Conservation (phyloP, 805 yeast genomes). For the Schizosaccharomyces pombe region ASM294v3 CU329670.1:1392501-1393000, state of each 20-base stretch:
- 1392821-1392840: conserved; percentile 26
- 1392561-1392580: conserved; percentile 11
- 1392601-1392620: conserved; percentile 9
- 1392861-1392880: conserved; percentile 67
- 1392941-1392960: too few species aligned
- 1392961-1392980: too few species aligned
- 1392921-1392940: too few species aligned
- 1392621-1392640: conserved; percentile 11
- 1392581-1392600: conserved; percentile 11
- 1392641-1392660: conserved; percentile 9
- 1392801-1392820: conserved; percentile 48
- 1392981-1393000: too few species aligned
- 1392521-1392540: conserved; percentile 36
- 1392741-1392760: conserved; percentile 17
- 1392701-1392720: conserved; percentile 5
- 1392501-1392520: conserved; percentile 25
- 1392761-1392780: conserved; percentile 41
- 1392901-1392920: conserved; percentile 13
- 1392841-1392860: conserved; percentile 64
- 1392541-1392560: conserved; percentile 22
- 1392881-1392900: conserved; percentile 57
- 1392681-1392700: conserved; percentile 7
- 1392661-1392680: conserved; percentile 9
- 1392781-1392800: conserved; percentile 58
- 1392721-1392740: conserved; percentile 3